These are phyloP conservation scores for Pyracantha coccinea DNA, from an alignment of 331 rosid genomes.

Conservation along the genomic window DNA sequence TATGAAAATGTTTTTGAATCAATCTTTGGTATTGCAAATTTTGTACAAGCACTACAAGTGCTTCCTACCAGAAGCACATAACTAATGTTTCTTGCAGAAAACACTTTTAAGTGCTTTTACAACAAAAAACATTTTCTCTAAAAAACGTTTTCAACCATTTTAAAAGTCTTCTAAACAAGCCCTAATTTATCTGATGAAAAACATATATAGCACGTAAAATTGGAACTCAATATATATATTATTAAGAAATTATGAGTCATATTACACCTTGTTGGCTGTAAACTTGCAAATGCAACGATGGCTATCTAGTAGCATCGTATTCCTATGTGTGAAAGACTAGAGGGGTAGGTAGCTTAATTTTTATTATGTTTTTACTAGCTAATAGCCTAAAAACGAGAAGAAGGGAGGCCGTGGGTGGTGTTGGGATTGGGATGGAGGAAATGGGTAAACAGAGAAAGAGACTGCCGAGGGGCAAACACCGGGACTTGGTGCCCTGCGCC, in stretches of 20 bases:
- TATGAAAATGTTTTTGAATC: no score
- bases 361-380: neutral
- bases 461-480: slow-evolving; percentile 30
- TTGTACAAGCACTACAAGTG: no score
- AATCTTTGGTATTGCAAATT: no score
- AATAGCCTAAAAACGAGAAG: slow-evolving; percentile 16
- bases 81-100: no score
- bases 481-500: slow-evolving; percentile 80
- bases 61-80: no score
- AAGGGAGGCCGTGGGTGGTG: slow-evolving; percentile 19
- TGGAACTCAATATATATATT: neutral
- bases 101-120: no score
- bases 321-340: neutral
- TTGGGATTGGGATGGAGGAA: slow-evolving; percentile 33
- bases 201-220: no score
- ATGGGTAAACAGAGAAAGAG: slow-evolving; percentile 52
- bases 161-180: no score
- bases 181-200: neutral
- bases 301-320: neutral
- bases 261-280: neutral
- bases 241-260: neutral
- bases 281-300: neutral
- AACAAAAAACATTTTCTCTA: no score
- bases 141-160: no score
- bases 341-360: no score